Evolutionary conservation across 2,329 filamentous ascomycete species (phyloP).

Genomic region (Penicillium fuscoglaucum): DNA sequence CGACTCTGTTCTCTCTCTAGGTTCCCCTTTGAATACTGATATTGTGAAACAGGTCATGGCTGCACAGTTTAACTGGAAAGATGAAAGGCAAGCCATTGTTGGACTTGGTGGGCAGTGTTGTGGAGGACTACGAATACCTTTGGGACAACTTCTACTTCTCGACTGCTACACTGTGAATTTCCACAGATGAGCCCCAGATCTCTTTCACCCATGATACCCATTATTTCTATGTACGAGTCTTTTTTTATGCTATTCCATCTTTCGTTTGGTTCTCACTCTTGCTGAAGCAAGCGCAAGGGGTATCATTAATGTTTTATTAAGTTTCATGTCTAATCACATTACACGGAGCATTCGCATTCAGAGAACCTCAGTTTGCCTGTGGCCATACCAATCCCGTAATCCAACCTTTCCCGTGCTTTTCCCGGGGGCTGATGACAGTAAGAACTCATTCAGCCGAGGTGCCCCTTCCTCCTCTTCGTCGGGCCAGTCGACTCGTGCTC

Average conservation of each 20-base stretch:
- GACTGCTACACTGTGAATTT: slow-evolving; percentile 54
- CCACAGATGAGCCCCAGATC: slow-evolving; percentile 3
- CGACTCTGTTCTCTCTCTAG: not conserved
- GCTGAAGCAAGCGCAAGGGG: slow-evolving; percentile 17
- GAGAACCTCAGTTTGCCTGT: slow-evolving; percentile 68
- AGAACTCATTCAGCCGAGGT: slow-evolving; percentile 74
- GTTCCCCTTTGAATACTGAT: slow-evolving; percentile 25
- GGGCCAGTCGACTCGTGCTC: slow-evolving; percentile 81
- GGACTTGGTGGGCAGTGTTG: slow-evolving; percentile 76
- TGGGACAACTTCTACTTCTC: slow-evolving; percentile 98
- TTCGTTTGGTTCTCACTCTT: slow-evolving; percentile 19
- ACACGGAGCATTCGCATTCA: slow-evolving; percentile 41
- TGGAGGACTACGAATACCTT: slow-evolving; percentile 95
- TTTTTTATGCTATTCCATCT: slow-evolving; percentile 10
- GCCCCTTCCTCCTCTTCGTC: slow-evolving; percentile 65
- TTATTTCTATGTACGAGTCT: slow-evolving; percentile 11
- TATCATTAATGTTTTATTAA: slow-evolving; percentile 31
- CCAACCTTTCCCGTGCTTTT: slow-evolving; percentile 64
- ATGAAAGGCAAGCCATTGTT: slow-evolving; percentile 73
- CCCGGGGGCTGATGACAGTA: slow-evolving; percentile 47
- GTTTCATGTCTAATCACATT: slow-evolving; percentile 20
- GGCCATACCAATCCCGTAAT: slow-evolving; percentile 78
- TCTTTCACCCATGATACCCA: slow-evolving; percentile 26
- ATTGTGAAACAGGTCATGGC: slow-evolving; percentile 49
- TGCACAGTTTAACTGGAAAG: slow-evolving; percentile 69